A percentile compares a stretch with the other conserved stretches of the same genome.
Evolutionary conservation across 2,329 filamentous ascomycete species (phyloP).

Genomic region (Aspergillus quadricinctus): DNA sequence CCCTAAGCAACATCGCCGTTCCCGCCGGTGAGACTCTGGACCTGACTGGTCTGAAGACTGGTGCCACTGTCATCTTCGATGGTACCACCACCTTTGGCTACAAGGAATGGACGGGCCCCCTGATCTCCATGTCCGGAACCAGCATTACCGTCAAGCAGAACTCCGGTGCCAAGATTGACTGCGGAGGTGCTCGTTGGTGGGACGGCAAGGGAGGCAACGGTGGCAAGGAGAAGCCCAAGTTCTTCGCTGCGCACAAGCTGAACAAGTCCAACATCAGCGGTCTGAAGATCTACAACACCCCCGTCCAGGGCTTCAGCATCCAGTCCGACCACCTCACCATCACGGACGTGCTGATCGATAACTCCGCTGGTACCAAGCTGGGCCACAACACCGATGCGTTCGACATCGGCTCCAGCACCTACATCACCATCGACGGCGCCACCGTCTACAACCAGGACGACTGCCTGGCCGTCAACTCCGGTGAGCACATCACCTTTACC

Average conservation of each 20-base stretch:
- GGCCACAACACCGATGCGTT: slow-evolving; percentile 52
- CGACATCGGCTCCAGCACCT: slow-evolving; percentile 38
- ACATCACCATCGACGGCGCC: slow-evolving; percentile 49
- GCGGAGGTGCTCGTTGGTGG: slow-evolving; percentile 57
- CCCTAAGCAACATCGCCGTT: slow-evolving; percentile 51
- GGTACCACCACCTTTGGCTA: slow-evolving; percentile 64
- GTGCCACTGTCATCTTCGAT: slow-evolving; percentile 57
- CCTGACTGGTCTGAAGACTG: slow-evolving; percentile 50
- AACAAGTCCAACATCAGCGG: slow-evolving; percentile 29
- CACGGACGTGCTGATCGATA: slow-evolving; percentile 53
- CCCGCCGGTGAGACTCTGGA: slow-evolving; percentile 58
- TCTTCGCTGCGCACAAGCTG: slow-evolving; percentile 50
- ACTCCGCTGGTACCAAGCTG: slow-evolving; percentile 47
- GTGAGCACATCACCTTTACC: slow-evolving; percentile 36
- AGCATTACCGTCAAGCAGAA: slow-evolving; percentile 52
- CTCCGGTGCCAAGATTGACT: slow-evolving; percentile 51
- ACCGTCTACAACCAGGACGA: slow-evolving; percentile 57
- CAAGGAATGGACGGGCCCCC: slow-evolving; percentile 60
- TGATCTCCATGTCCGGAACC: slow-evolving; percentile 58
- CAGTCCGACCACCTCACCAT: slow-evolving; percentile 50
- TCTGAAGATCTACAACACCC: slow-evolving; percentile 35
- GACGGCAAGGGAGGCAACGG: slow-evolving; percentile 58
- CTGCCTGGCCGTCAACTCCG: slow-evolving; percentile 57
- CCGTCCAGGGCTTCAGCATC: slow-evolving; percentile 35
- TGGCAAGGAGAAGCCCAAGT: slow-evolving; percentile 62